Evolutionary conservation across 345 rosid species (phyloP).

Genomic region (Eucalyptus erythrocorys): DNA sequence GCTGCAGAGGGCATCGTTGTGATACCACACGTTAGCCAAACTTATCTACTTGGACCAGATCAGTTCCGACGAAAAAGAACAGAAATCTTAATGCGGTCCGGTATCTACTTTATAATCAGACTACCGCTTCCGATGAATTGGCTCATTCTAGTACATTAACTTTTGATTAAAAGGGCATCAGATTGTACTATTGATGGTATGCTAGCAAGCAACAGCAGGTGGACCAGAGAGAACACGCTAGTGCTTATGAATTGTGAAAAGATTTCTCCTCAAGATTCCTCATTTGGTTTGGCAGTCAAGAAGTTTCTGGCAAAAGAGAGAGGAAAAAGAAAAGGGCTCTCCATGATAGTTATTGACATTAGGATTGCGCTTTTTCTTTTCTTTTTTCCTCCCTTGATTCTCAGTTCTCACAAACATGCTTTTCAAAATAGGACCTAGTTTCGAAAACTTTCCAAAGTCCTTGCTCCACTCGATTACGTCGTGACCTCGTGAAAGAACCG

Average conservation of each 20-base stretch:
- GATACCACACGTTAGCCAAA: not conserved
- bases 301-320: not conserved
- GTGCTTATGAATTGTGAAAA: not conserved
- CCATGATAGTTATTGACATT: conserved; percentile 1
- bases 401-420: conserved; percentile 10
- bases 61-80: not conserved
- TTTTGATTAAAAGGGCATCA: not conserved
- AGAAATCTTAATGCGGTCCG: not conserved
- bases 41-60: not conserved
- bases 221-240: not conserved
- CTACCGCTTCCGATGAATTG: not conserved
- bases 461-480: conserved; percentile 35
- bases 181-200: not conserved
- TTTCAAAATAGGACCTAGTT: conserved; percentile 20
- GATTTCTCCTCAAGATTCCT: not conserved
- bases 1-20: not conserved
- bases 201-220: not conserved
- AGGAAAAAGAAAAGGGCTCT: not conserved
- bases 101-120: not conserved
- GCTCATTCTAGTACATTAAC: not conserved
- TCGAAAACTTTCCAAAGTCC: conserved; percentile 18
- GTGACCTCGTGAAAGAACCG: conserved; percentile 22
- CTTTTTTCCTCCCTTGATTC: not conserved
- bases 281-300: not conserved
- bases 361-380: not conserved